A percentile compares a stretch with the other conserved stretches of the same genome.
Conservation (phyloP, 2,329 filamentous ascomycete species). For the Aspergillus ruber region DNA sequence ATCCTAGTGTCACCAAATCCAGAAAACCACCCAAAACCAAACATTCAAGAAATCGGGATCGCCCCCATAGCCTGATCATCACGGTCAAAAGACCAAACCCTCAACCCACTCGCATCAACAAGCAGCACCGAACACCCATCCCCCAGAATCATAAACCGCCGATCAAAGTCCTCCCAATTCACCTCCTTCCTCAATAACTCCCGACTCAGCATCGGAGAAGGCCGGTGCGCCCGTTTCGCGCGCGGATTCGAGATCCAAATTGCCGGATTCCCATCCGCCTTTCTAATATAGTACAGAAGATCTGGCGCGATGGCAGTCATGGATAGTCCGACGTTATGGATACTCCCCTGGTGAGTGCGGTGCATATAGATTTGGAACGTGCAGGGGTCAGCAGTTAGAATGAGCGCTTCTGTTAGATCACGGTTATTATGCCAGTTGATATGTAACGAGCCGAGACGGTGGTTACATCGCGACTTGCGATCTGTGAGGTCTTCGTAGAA, state of each 20-base stretch:
- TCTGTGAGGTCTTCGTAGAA: background rate
- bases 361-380: background rate
- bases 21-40: background rate
- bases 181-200: background rate
- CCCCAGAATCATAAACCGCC: slow-evolving; percentile 11
- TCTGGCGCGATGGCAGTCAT: background rate
- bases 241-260: background rate
- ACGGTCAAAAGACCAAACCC: slow-evolving; percentile 21
- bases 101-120: slow-evolving; percentile 4
- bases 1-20: background rate
- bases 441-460: background rate
- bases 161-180: slow-evolving; percentile 13
- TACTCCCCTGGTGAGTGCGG: background rate
- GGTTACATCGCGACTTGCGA: background rate
- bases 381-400: background rate
- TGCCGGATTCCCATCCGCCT: background rate
- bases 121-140: slow-evolving; percentile 1
- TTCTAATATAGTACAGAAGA: background rate
- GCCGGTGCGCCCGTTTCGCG: background rate
- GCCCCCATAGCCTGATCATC: background rate
- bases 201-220: background rate
- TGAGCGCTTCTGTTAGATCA: background rate
- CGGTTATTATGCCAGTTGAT: background rate
- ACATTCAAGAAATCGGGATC: background rate
- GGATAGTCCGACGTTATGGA: background rate